Base-by-base conservation (phyloP, 768 basidiomycete genomes). In the Lactarius quietus region DNA sequence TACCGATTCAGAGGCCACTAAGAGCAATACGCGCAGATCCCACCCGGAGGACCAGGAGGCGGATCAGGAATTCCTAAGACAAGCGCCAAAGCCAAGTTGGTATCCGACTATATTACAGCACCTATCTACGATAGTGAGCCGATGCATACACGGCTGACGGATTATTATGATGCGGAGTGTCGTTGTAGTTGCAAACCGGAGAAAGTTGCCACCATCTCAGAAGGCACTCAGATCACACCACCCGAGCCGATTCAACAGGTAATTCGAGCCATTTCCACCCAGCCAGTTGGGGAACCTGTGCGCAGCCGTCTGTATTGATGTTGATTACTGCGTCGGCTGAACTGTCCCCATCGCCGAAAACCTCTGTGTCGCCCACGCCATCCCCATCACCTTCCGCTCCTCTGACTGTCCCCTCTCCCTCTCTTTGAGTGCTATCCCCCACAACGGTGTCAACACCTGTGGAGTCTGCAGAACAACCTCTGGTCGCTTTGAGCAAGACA, bases 61-160 rank as follows among this genome's bases (percentile, higher is more conserved):
- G n/a, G n/a, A n/a, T n/a, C n/a, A 23, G 6, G 69, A 61, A 26
- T 68, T 61, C 36, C 68, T 1, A 66, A 69, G 26, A 65, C 61
- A 36, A 64, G 66, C 52, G 59, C 61, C 2, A 64, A 64, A 29
- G 59, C 31, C 20, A 69, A 67, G 15, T 81, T 80, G 1, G 79
- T 82, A 57, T 81, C 79, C 0, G 80, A 80, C 55, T 83, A 75
- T 59, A 70, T 68, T 41, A 81, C 82, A 1, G 78, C 75, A n/a
- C 78, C 79, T 39, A 66, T 74, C 36, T 83, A 81, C 66, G 66
- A 71, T 9, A 77, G 74, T 20, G 69, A 77, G 69, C 72, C 79
- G 7, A 71, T 76, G n/a, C 81, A 62, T 89, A 83, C 65, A 74
- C 77, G 35, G 86, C 84, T 23, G 86, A 81, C 82, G 7, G 84